phyloP scores from a whole-genome alignment of 805 yeast species.

The Hanseniaspora singularis region DNA sequence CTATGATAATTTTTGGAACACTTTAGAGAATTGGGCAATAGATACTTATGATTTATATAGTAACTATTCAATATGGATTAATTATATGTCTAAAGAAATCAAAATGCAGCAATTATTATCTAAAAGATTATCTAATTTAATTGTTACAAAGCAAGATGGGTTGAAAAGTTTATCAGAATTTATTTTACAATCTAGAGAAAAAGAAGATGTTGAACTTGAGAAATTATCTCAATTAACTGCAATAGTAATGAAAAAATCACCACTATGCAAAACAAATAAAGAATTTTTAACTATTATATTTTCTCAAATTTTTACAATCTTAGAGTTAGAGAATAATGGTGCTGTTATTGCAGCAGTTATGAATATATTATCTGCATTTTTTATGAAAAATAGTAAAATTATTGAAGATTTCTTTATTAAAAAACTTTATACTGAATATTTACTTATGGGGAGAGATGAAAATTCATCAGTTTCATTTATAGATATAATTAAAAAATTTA shows the following conservation, averaged over 20 bases:
- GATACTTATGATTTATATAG: conserved; percentile 58
- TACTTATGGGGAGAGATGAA: conserved; percentile 23
- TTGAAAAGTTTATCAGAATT: conserved; percentile 64
- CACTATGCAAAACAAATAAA: conserved; percentile 30
- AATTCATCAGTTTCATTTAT: conserved; percentile 33
- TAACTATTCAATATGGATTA: conserved; percentile 45
- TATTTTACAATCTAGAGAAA: conserved; percentile 62
- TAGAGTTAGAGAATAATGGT: conserved; percentile 47
- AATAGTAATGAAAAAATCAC: conserved; percentile 54
- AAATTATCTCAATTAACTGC: conserved; percentile 57
- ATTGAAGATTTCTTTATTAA: conserved; percentile 48
- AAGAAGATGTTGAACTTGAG: conserved; percentile 53
- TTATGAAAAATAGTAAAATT: conserved; percentile 38
- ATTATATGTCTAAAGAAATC: conserved; percentile 19
- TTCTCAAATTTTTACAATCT: conserved; percentile 46
- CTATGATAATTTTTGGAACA: conserved; percentile 16
- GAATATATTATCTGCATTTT: conserved; percentile 42
- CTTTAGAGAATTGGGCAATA: conserved; percentile 33
- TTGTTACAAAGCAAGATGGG: conserved; percentile 46
- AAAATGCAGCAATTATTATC: neutral
- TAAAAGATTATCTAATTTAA: conserved; percentile 1
- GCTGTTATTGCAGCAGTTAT: conserved; percentile 44
- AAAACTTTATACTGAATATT: conserved; percentile 32
- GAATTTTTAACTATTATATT: conserved; percentile 51
- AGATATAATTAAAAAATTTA: conserved; percentile 48